These are phyloP conservation scores for Lactifluus pinguis DNA, from an alignment of 768 basidiomycete species.

Conservation along the genomic window DNA sequence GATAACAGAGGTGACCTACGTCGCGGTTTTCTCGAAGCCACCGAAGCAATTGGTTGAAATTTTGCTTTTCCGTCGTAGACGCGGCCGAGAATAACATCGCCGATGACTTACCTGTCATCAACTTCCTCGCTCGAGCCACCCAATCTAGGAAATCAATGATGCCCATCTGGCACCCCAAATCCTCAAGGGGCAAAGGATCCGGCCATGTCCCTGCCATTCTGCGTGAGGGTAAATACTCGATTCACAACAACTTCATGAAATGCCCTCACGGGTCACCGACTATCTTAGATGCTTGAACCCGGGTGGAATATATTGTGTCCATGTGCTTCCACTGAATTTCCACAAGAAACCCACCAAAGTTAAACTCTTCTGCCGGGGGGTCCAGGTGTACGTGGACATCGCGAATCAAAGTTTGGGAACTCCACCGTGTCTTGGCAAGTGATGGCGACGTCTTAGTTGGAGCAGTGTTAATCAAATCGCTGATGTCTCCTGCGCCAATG, in stretches of 20 bases:
- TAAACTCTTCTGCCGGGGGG: not conserved
- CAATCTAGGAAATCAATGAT: not conserved
- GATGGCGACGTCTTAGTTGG: constrained; percentile 47
- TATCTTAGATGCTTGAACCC: not conserved
- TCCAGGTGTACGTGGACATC: no score
- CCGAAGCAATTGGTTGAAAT: not conserved
- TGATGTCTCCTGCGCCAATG: constrained; percentile 55
- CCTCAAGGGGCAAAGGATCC: not conserved
- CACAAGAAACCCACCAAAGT: not conserved
- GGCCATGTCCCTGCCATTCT: not conserved
- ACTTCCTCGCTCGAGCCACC: not conserved
- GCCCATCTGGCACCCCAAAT: no score
- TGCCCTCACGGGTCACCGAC: not conserved
- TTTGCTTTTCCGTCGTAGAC: not conserved
- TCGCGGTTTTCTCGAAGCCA: not conserved
- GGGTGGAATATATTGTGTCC: not conserved
- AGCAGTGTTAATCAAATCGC: constrained; percentile 62
- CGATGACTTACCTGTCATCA: not conserved
- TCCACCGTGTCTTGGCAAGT: not conserved
- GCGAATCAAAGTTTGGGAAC: not conserved
- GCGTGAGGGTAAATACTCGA: not conserved
- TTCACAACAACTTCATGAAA: not conserved
- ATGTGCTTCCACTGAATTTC: not conserved
- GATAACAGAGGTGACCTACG: no score
- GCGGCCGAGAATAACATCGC: not conserved